Evolutionary conservation across 1,284 basidiomycete species (phyloP).

Genomic region (Leccinum fallax): DNA sequence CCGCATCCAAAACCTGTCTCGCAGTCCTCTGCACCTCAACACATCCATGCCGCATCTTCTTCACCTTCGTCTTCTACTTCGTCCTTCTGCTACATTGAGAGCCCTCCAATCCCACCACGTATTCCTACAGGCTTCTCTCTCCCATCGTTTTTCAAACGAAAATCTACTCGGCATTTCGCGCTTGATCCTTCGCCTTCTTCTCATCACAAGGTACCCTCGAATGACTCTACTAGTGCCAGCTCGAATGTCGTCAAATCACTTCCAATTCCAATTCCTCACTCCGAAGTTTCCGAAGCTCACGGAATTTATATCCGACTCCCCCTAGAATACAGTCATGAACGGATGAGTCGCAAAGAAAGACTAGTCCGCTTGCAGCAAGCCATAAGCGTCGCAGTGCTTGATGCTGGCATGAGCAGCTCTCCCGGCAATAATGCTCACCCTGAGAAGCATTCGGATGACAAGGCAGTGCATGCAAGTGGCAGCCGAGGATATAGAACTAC

Average conservation of each 20-base stretch:
- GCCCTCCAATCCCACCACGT: conserved; percentile 15
- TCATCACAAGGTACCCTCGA: neutral
- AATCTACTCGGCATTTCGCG: neutral
- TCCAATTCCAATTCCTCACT: conserved; percentile 17
- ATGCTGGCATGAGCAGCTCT: conserved; percentile 50
- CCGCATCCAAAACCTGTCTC: neutral
- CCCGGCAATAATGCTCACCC: conserved; percentile 20
- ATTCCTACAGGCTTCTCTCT: conserved; percentile 17
- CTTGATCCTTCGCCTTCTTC: neutral
- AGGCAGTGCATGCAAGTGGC: conserved; percentile 9
- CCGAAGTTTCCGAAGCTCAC: conserved; percentile 8
- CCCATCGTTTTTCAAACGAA: conserved; percentile 30
- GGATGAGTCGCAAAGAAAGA: conserved; percentile 33
- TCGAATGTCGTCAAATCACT: conserved; percentile 19
- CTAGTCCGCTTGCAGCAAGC: conserved; percentile 42
- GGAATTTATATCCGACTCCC: conserved; percentile 46
- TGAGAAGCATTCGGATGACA: conserved; percentile 13
- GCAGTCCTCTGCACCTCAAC: neutral
- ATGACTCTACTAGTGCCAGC: conserved; percentile 3
- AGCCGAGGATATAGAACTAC: conserved; percentile 24
- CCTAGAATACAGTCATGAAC: conserved; percentile 5
- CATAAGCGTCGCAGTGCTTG: conserved; percentile 47
- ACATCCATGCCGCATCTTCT: neutral
- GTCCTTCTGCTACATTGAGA: conserved; percentile 32
- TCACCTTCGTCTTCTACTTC: conserved; percentile 24